Base-by-base conservation (phyloP, 768 basidiomycete genomes). In the Macrolepiota albuminosa region DNA sequence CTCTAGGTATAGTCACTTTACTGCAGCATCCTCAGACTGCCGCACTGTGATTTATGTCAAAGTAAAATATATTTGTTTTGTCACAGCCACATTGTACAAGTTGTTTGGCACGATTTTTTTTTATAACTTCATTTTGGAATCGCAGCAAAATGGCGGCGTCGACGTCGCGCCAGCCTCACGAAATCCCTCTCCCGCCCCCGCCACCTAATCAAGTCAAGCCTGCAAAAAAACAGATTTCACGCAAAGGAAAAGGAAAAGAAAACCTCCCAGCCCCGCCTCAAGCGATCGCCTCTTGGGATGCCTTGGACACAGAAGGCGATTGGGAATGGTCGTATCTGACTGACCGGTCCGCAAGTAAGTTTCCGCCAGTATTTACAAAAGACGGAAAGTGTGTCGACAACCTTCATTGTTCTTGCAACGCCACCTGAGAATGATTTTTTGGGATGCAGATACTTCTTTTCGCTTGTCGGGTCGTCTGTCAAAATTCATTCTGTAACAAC, bases 401-500 rank as follows among this genome's bases (percentile, higher is more conserved):
- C 29, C 46, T 6, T 55, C 48, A 64, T 48, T 31, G 59, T 37
- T 33, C 36, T 50, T 42, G 53, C 10, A 18, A 49, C 45, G 14
- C 31, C 36, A 55, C 21, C 29, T 51, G 43, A 58, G 51, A 42
- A 57, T 40, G 49, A 16, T 59, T 58, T 37, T 34, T 53, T 55
- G 31, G 29, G 33, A 48, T 43, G 29, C 58, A 91, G 96, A 68
- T 92, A 96, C 75, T 95, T 93, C 80, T 94, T 98, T 73, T 84
- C 91, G 48, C 82, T 94, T 47, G 83, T 86, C 13, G 89, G 90
- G n/a, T 78, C 87, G 8, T 83, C 86, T 4, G 84, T 98, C 61
- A 89, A 93, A 72, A 90, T 98, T 61, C 84, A 93, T 71, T 91
- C 93, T n/a, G 82, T 84, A 31, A 68, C 81, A 29, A 89, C 89